Evolutionary conservation across 306 rosid species (phyloP).

Genomic region (Begonia fuchsioides): DNA sequence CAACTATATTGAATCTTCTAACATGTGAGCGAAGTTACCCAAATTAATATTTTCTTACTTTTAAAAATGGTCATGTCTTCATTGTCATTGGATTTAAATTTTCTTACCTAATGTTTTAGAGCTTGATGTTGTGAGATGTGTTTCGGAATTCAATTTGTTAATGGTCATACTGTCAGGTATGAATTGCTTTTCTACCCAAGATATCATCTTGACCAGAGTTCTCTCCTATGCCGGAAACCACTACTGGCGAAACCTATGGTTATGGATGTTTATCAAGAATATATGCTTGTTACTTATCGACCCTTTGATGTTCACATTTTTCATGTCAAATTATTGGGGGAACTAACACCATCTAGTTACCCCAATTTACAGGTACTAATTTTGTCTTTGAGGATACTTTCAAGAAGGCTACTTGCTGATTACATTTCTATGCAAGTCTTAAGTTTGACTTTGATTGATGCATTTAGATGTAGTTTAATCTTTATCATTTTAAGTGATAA

Average conservation of each 20-base stretch:
- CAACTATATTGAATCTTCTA: slow-evolving; percentile 74
- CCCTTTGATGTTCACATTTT: slow-evolving; percentile 96
- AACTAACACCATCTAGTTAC: slow-evolving; percentile 59
- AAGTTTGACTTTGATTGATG: slow-evolving; percentile 3
- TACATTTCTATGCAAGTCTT: slow-evolving; percentile 4
- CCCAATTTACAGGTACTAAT: slow-evolving; percentile 71
- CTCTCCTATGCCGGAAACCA: slow-evolving; percentile 71
- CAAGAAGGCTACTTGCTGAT: slow-evolving; percentile 4
- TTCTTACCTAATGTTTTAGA: slow-evolving; percentile 12
- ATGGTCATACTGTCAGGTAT: slow-evolving; percentile 32
- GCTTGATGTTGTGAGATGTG: neutral
- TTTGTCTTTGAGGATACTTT: slow-evolving; percentile 7
- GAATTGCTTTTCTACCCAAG: slow-evolving; percentile 95
- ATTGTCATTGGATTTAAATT: too few species aligned
- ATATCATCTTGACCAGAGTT: slow-evolving; percentile 97
- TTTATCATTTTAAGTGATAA: slow-evolving; percentile 82
- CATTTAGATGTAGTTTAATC: slow-evolving; percentile 18
- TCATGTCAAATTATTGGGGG: slow-evolving; percentile 66
- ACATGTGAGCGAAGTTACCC: slow-evolving; percentile 44
- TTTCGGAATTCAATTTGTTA: neutral
- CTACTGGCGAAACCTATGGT: slow-evolving; percentile 89
- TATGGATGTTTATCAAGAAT: slow-evolving; percentile 92
- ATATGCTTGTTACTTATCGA: slow-evolving; percentile 70
- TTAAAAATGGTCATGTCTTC: too few species aligned
- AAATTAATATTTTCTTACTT: neutral